Conservation (phyloP, 495 filamentous ascomycete genomes). For the Penicillium atrosanguineum region DNA sequence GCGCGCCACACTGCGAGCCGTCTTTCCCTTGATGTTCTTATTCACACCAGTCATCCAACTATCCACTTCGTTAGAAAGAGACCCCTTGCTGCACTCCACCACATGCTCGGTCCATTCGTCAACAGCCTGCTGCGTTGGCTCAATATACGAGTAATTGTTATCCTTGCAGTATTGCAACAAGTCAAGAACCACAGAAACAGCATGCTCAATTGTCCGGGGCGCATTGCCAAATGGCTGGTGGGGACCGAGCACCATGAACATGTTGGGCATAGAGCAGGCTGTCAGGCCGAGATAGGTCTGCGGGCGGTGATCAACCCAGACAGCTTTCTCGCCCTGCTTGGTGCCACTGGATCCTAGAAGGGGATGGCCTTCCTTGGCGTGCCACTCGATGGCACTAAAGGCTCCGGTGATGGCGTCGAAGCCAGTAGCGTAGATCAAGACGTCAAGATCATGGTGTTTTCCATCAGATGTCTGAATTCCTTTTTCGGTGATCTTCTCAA, state of each 20-base stretch:
- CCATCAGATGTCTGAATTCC: constrained; percentile 38
- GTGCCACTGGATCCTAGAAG: constrained; percentile 17
- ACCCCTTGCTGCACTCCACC: constrained; percentile 16
- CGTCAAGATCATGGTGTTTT: constrained; percentile 36
- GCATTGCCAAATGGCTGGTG: constrained; percentile 28
- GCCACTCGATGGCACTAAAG: constrained; percentile 30
- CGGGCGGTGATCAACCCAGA: constrained; percentile 24
- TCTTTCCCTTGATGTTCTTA: constrained; percentile 30
- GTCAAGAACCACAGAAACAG: constrained; percentile 17
- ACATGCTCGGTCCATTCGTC: constrained; percentile 22
- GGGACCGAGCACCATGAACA: constrained; percentile 36
- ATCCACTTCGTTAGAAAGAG: constrained; percentile 19
- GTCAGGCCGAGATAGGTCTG: constrained; percentile 29
- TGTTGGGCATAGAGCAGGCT: constrained; percentile 30
- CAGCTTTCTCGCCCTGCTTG: constrained; percentile 9
- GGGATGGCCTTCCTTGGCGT: constrained; percentile 15
- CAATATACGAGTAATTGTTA: constrained; percentile 17
- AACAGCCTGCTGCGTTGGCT: constrained; percentile 14
- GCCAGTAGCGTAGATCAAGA: constrained; percentile 36
- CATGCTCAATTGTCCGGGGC: constrained; percentile 20
- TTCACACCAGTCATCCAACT: constrained; percentile 40
- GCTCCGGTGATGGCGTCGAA: constrained; percentile 36
- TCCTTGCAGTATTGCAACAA: constrained; percentile 19
- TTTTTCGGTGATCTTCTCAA: constrained; percentile 18
- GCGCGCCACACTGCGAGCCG: constrained; percentile 27